Conservation (phyloP, 140 eudicot genomes). For the Cichorium intybus region DNA sequence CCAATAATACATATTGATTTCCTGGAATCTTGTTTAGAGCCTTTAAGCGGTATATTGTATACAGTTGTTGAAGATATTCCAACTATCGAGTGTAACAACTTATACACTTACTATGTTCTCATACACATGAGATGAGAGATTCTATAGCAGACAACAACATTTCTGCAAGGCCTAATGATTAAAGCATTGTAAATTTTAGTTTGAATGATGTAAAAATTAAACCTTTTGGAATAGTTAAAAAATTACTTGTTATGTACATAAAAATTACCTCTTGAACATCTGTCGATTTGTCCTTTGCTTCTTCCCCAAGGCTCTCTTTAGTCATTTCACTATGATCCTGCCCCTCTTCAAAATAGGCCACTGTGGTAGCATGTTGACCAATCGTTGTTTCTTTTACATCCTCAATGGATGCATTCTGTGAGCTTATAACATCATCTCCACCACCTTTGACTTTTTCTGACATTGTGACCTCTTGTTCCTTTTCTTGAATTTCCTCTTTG, state of each 20-base stretch:
- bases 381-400: conserved; percentile 7
- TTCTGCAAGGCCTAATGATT: neutral
- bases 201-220: neutral
- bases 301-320: conserved; percentile 6
- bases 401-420: neutral
- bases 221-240: neutral
- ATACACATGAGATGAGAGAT: too few species aligned
- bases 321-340: conserved; percentile 1
- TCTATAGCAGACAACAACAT: neutral
- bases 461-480: neutral
- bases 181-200: neutral
- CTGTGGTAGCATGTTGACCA: conserved; percentile 12
- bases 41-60: too few species aligned
- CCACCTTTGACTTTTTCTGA: too few species aligned
- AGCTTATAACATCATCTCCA: neutral
- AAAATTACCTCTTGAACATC: conserved; percentile 17
- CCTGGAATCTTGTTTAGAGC: too few species aligned
- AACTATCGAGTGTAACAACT: too few species aligned
- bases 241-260: neutral
- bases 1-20: too few species aligned
- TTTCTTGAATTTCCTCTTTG: conserved; percentile 9
- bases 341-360: neutral
- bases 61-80: too few species aligned
- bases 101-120: too few species aligned
- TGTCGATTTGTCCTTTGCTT: neutral